phyloP scores from a whole-genome alignment of 148 eudicot species.

The Camellia japonica region DNA sequence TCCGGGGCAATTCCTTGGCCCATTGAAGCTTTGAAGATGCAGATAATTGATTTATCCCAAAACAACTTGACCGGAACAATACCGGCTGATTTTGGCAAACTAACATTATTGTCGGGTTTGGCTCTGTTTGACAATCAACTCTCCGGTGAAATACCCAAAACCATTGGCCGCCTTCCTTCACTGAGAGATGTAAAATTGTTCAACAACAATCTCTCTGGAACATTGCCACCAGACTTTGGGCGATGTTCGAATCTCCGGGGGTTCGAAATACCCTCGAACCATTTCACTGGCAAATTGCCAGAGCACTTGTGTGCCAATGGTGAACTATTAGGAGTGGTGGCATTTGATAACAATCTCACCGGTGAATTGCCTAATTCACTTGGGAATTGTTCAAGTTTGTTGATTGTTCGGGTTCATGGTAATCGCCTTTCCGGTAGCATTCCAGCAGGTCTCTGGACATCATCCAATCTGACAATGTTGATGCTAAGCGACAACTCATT shows the following conservation, averaged over 20 bases:
- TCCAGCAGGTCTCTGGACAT: constrained; percentile 36
- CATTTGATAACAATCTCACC: constrained; percentile 24
- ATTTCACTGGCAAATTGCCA: constrained; percentile 25
- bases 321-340: constrained; percentile 16
- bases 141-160: too few relatives aligned
- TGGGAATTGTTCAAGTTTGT: constrained; percentile 28
- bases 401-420: constrained; percentile 14
- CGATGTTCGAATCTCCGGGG: constrained; percentile 21
- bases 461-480: constrained; percentile 13
- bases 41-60: too few relatives aligned
- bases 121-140: too few relatives aligned
- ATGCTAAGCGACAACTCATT: constrained; percentile 27
- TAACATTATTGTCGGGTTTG: too few relatives aligned
- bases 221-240: constrained; percentile 38
- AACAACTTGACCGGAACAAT: too few relatives aligned
- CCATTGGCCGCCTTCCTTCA: too few relatives aligned
- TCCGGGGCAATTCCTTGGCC: too few relatives aligned
- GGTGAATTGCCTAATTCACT: constrained; percentile 37
- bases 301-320: constrained; percentile 26
- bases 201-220: constrained; percentile 32
- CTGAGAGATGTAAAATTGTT: constrained; percentile 10
- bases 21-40: too few relatives aligned
- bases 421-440: constrained; percentile 33
- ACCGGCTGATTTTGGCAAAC: too few relatives aligned
- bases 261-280: background rate